Evolutionary conservation across 2,329 filamentous ascomycete genomes (phyloP).

Genomic region (Fusarium sp.): DNA sequence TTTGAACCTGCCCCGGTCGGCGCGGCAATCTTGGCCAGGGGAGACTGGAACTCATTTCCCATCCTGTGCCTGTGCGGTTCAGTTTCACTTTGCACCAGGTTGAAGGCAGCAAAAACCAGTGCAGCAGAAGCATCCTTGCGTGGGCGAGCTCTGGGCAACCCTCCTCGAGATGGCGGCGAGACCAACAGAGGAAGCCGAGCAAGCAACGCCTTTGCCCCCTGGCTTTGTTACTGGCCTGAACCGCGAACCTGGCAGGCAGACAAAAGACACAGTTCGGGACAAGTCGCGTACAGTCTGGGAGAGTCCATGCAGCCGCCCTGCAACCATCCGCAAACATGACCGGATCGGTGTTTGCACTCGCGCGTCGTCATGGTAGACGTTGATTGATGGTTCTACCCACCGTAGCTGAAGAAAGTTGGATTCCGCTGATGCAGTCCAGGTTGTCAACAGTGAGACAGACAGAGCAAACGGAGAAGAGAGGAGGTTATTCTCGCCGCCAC

Average conservation of each 20-base stretch:
- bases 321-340: background rate
- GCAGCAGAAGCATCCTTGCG: background rate
- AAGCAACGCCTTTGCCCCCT: background rate
- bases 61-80: conserved; percentile 8
- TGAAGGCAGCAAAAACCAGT: background rate
- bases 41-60: conserved; percentile 7
- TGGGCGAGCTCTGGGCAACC: background rate
- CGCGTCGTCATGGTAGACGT: background rate
- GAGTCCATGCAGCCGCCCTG: background rate
- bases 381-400: background rate
- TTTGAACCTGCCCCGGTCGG: conserved; percentile 1
- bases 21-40: background rate
- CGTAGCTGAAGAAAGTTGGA: background rate
- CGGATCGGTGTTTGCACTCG: background rate
- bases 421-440: background rate
- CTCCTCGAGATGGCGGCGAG: background rate
- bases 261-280: background rate
- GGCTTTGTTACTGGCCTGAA: background rate
- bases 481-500: background rate
- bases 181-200: background rate
- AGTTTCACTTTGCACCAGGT: conserved; percentile 2
- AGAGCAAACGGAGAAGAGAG: background rate
- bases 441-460: background rate
- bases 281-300: background rate
- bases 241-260: background rate